phyloP scores from a whole-genome alignment of 116 monocot genomes.

The Iris pallida region DNA sequence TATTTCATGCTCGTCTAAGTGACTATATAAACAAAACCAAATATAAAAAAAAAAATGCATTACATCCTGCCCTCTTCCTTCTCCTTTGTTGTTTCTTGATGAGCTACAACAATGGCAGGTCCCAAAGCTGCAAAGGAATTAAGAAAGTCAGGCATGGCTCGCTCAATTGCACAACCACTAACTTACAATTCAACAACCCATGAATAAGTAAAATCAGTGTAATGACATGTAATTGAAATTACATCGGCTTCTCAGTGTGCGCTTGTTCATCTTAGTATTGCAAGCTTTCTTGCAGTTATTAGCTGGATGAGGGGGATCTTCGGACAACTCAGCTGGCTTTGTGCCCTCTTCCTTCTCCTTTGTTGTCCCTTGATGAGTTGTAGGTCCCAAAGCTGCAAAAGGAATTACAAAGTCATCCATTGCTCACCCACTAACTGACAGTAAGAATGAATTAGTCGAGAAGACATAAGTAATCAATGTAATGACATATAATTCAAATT shows the following conservation, averaged over 20 bases:
- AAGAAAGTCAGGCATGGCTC: too few species aligned
- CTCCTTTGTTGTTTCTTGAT: conserved; percentile 12
- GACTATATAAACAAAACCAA: neutral
- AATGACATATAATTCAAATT: conserved; percentile 1
- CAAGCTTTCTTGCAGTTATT: conserved; percentile 3
- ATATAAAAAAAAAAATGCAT: neutral
- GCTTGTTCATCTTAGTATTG: conserved; percentile 1
- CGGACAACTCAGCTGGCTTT: conserved; percentile 1
- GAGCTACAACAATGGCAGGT: conserved; percentile 1
- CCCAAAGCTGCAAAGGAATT: conserved; percentile 12
- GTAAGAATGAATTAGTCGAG: too few species aligned
- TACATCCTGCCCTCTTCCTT: conserved; percentile 15
- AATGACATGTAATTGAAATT: neutral
- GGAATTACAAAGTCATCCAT: neutral
- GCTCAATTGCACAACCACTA: too few species aligned
- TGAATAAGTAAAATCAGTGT: too few species aligned
- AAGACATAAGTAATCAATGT: too few species aligned
- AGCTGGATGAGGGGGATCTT: neutral
- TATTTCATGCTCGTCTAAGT: neutral
- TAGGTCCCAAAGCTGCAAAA: conserved; percentile 13
- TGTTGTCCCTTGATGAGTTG: neutral
- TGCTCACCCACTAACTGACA: too few species aligned
- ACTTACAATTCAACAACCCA: too few species aligned
- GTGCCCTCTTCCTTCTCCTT: conserved; percentile 14
- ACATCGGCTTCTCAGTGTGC: conserved; percentile 14